Conservation (phyloP, 495 filamentous ascomycete species). For the Tirmania nivea region DNA sequence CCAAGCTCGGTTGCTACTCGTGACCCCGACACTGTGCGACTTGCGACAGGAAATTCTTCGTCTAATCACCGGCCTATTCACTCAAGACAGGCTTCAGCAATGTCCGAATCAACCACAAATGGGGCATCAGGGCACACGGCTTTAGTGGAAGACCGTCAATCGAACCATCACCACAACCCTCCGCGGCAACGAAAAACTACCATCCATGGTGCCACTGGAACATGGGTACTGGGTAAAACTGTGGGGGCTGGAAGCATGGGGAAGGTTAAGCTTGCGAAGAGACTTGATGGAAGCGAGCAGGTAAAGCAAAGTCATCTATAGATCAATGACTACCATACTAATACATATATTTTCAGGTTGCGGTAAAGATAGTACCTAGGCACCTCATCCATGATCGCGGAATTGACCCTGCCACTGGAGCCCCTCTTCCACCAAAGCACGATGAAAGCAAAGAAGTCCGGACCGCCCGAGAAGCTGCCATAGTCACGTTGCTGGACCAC, state of each 20-base stretch:
- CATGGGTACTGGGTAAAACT: constrained; percentile 84
- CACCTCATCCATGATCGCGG: constrained; percentile 24
- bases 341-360: constrained; percentile 39
- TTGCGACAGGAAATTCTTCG: constrained; percentile 2
- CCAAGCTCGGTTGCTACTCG: constrained; percentile 5
- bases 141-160: constrained; percentile 4
- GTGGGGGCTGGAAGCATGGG: constrained; percentile 97
- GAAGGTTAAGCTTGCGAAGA: constrained; percentile 74
- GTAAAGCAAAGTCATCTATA: constrained; percentile 24
- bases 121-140: constrained; percentile 1
- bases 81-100: constrained; percentile 16
- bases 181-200: constrained; percentile 16
- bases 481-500: constrained; percentile 83
- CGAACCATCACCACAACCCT: constrained; percentile 8
- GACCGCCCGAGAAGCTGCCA: constrained; percentile 88
- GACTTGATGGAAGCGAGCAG: constrained; percentile 61
- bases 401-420: constrained; percentile 16
- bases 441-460: constrained; percentile 65
- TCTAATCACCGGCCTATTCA: constrained; percentile 9
- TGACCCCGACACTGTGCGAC: constrained; percentile 12
- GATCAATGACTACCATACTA: neutral
- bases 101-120: constrained; percentile 11
- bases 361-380: constrained; percentile 94
- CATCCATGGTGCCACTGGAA: constrained; percentile 23
- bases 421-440: constrained; percentile 17